Evolutionary conservation across 495 filamentous ascomycete genomes (phyloP), one percentile per base, ranked within the genome.

Genomic region (Massariosphaeria phaeospora): DNA sequence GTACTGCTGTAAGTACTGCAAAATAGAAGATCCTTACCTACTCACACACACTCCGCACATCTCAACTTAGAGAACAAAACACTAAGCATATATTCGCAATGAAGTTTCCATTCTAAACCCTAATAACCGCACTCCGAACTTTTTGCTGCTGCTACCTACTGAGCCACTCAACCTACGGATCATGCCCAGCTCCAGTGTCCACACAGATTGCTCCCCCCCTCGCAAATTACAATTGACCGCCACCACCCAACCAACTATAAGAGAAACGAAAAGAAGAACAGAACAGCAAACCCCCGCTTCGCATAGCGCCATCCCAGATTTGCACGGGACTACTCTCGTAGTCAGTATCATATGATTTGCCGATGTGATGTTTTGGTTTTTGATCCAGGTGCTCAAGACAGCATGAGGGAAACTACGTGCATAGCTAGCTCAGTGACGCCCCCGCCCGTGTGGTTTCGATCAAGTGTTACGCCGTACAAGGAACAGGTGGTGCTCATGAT

Each of bases 341-440:
- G 17, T 31, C n/a, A n/a, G 31, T 27, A 17, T 29, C 8, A 10
- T 23, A 33, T 33, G 17, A 35, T 35, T 21, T 18, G 24, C 15
- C 15, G 44, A 26, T 35, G 20, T 44, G 41, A 29, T 44, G 41
- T 44, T 17, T 27, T 44, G 41, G 3, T 48, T 26, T 26, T 11
- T 33, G 26, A 48, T 35, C 27, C 44, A 35, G 44, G 35, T 48
- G 44, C 44, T 48, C 30, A 35, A 48, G 44, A 48, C 41, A 44
- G 29, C 21, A 30, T 13, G 41, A 35, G 44, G 17, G 17, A 33
- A 33, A 21, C 26, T 17, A 27, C 36, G 33, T 38, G 46, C 39
- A 13, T 38, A 26, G 29, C 27, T 51, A 41, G 49, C 17, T 42
- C 36, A 44, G 44, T 34, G 29, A 36, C 11, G 23, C 46, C 26